These are phyloP conservation scores for Pyronema omphalodes DNA, from an alignment of 495 filamentous ascomycete genomes.

Conservation along the genomic window DNA sequence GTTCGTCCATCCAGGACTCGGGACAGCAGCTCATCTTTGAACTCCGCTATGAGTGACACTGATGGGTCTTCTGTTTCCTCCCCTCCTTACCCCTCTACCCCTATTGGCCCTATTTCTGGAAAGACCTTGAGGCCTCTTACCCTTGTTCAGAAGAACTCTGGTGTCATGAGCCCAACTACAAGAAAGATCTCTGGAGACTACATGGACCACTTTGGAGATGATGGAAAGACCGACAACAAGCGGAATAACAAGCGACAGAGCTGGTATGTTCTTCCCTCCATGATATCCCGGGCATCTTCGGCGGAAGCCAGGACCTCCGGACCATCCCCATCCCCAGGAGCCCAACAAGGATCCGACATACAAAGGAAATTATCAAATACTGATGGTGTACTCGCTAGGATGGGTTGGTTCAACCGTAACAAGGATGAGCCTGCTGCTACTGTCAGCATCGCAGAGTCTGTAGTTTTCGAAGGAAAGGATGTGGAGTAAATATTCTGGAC, in stretches of 20 bases:
- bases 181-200: constrained; percentile 22
- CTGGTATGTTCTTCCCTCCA: constrained; percentile 12
- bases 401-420: constrained; percentile 18
- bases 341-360: background rate
- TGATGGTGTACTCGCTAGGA: constrained; percentile 9
- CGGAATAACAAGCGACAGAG: constrained; percentile 18
- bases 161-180: constrained; percentile 16
- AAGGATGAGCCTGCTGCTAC: constrained; percentile 13
- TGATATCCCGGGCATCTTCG: background rate
- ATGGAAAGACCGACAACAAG: constrained; percentile 11
- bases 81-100: constrained; percentile 33
- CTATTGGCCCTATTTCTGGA: constrained; percentile 38
- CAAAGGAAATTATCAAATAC: background rate
- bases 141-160: constrained; percentile 52
- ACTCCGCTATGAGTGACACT: constrained; percentile 1
- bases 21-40: constrained; percentile 5
- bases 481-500: constrained; percentile 14
- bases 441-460: constrained; percentile 10
- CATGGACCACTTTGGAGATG: constrained; percentile 17
- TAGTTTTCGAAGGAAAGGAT: constrained; percentile 23
- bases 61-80: constrained; percentile 5
- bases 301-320: too few species aligned
- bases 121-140: constrained; percentile 70
- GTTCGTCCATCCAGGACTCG: constrained; percentile 8
- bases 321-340: too few species aligned